Evolutionary conservation across 345 rosid species (phyloP).

Genomic region (Citrus medica): DNA sequence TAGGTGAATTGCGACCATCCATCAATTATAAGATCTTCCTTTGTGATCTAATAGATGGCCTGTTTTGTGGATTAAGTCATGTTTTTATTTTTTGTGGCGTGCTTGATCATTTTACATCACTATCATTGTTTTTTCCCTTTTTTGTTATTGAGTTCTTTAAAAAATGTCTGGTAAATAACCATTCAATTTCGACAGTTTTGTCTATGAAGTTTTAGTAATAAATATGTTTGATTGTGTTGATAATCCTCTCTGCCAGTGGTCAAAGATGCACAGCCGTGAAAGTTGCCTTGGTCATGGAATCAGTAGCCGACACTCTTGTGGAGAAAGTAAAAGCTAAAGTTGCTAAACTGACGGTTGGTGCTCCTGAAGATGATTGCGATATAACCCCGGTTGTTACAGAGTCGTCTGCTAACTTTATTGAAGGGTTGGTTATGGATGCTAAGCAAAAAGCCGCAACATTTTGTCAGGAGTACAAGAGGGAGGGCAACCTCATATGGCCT

Average conservation of each 20-base stretch:
- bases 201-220: background rate
- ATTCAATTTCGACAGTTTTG: background rate
- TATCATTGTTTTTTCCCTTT: background rate
- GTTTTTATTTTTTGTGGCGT: background rate
- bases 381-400: constrained; percentile 89
- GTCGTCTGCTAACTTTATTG: constrained; percentile 92
- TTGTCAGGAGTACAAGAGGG: constrained; percentile 80
- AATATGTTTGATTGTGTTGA: background rate
- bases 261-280: constrained; percentile 97
- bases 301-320: constrained; percentile 68
- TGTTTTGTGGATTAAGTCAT: background rate
- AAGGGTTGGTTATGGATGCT: constrained; percentile 87
- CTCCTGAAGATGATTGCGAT: constrained; percentile 83
- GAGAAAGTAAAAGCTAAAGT: constrained; percentile 84
- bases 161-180: background rate
- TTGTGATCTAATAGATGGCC: background rate
- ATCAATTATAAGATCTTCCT: background rate
- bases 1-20: constrained; percentile 37
- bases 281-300: constrained; percentile 85
- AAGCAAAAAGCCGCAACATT: constrained; percentile 89
- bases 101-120: background rate
- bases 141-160: background rate
- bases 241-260: constrained; percentile 44
- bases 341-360: constrained; percentile 70
- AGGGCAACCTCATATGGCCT: constrained; percentile 97